Evolutionary conservation across 2,329 filamentous ascomycete genomes (phyloP).

Genomic region (Iodosphaeria phyllophila): DNA sequence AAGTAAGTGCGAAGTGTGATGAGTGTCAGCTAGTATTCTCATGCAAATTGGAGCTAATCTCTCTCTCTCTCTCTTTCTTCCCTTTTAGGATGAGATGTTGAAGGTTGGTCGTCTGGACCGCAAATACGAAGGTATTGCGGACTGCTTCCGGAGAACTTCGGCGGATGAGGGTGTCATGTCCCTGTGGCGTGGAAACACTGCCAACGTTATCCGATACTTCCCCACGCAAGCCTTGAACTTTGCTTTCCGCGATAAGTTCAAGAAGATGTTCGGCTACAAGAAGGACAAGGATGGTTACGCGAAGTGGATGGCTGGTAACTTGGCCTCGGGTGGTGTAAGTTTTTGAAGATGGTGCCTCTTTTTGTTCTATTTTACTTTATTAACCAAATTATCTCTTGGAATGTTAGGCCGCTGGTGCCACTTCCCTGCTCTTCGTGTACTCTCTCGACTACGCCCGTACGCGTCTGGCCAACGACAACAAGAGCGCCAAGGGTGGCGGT

Average conservation of each 20-base stretch:
- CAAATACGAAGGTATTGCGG: constrained; percentile 83
- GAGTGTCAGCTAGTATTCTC: neutral
- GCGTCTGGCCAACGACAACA: constrained; percentile 99
- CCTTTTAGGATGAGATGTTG: constrained; percentile 96
- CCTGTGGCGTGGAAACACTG: constrained; percentile 99
- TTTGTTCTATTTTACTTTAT: neutral
- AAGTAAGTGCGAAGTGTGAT: constrained; percentile 45
- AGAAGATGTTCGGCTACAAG: constrained; percentile 99
- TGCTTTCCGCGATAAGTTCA: constrained; percentile 99
- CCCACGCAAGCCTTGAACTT: constrained; percentile 99
- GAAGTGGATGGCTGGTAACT: constrained; percentile 99
- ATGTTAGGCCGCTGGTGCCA: constrained; percentile 96
- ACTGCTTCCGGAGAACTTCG: constrained; percentile 90
- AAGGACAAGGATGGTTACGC: constrained; percentile 97
- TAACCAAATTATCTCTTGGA: constrained; percentile 2
- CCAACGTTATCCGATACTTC: constrained; percentile 99
- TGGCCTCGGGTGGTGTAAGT: constrained; percentile 98
- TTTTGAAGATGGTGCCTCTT: constrained; percentile 3
- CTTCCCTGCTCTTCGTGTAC: constrained; percentile 99
- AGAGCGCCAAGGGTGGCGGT: constrained; percentile 92
- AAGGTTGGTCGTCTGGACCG: constrained; percentile 95
- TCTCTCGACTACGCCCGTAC: constrained; percentile 99
- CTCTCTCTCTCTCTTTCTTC: neutral
- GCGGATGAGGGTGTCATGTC: constrained; percentile 84
- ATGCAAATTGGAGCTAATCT: neutral